Conservation (phyloP, 106 monocot genomes). For the Platanthera guangdongensis region DNA sequence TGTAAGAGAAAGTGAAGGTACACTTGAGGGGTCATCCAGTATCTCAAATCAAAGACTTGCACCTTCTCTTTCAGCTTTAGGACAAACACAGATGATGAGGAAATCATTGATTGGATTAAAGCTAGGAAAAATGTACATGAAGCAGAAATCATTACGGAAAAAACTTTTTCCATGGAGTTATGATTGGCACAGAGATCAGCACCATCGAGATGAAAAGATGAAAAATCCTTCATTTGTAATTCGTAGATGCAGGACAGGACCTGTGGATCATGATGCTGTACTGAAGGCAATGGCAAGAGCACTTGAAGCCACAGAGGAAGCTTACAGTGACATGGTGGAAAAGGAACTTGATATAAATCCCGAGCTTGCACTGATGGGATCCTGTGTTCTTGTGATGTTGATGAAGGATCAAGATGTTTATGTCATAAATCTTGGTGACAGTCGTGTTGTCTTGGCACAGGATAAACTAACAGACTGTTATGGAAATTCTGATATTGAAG, state of each 20-base stretch:
- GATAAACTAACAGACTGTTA: slow-evolving; percentile 42
- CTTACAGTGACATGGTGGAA: slow-evolving; percentile 90
- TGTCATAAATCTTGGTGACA: slow-evolving; percentile 96
- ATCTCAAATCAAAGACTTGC: slow-evolving; percentile 11
- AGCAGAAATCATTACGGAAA: slow-evolving; percentile 65
- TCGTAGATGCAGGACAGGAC: slow-evolving; percentile 77
- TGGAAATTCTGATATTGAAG: slow-evolving; percentile 16
- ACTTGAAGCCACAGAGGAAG: slow-evolving; percentile 70
- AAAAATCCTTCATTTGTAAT: slow-evolving; percentile 26
- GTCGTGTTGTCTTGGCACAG: slow-evolving; percentile 85
- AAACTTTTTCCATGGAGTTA: slow-evolving; percentile 93
- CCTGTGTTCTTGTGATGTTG: slow-evolving; percentile 95
- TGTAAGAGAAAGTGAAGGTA: slow-evolving; percentile 36
- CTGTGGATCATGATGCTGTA: slow-evolving; percentile 77
- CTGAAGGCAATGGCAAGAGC: slow-evolving; percentile 75
- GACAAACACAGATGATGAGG: slow-evolving; percentile 27
- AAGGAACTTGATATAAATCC: slow-evolving; percentile 66
- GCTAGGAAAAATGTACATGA: slow-evolving; percentile 61
- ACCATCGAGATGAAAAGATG: slow-evolving; percentile 36
- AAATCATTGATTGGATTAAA: slow-evolving; percentile 46
- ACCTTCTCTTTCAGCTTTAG: slow-evolving; percentile 36
- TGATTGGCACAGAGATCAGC: slow-evolving; percentile 88
- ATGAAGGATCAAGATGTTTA: slow-evolving; percentile 99
- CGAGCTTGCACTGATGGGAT: slow-evolving; percentile 96
- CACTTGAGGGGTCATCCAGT: slow-evolving; percentile 10